phyloP scores from a whole-genome alignment of 495 filamentous ascomycete genomes.

The Thermochaetoides thermophila region DNA sequence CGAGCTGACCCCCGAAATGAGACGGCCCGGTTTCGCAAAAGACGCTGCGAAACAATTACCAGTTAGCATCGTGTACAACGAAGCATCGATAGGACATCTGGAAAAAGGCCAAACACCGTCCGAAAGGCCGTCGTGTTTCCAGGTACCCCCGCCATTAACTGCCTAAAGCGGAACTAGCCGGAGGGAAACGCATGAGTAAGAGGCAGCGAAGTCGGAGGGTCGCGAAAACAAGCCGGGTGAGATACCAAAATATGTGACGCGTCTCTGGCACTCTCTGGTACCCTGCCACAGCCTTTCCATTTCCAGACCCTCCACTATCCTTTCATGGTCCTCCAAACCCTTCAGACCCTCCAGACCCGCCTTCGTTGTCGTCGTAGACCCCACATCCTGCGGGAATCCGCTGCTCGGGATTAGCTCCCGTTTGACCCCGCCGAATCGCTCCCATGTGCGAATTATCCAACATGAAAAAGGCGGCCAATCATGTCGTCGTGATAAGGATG shows the following conservation, averaged over 20 bases:
- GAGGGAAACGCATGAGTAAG: conserved; percentile 2
- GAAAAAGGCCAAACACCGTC: not conserved
- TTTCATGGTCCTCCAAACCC: too few species aligned
- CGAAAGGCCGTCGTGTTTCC: not conserved
- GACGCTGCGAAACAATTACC: conserved; percentile 1
- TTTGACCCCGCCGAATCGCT: conserved; percentile 6
- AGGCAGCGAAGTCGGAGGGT: conserved; percentile 9
- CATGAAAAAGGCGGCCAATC: conserved; percentile 8
- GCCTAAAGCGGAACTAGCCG: conserved; percentile 6
- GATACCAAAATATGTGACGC: conserved; percentile 1
- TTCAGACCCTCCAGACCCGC: too few species aligned
- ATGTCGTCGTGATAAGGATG: conserved; percentile 4
- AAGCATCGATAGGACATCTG: too few species aligned
- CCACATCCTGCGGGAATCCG: not conserved
- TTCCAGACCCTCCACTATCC: too few species aligned
- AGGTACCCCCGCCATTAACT: conserved; percentile 1
- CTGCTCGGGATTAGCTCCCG: conserved; percentile 6
- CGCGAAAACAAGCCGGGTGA: conserved; percentile 8
- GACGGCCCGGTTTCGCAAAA: not conserved
- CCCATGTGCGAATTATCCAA: conserved; percentile 6
- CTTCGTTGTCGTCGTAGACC: too few species aligned
- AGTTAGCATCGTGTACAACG: conserved; percentile 5
- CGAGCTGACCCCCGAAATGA: not conserved
- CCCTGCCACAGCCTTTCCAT: too few species aligned
- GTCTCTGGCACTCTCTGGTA: not conserved